Evolutionary conservation across 352 stramenopile genomes (phyloP), one percentile per base, ranked within the genome.

Genomic region (Phytophthora macrochlamydospora): DNA sequence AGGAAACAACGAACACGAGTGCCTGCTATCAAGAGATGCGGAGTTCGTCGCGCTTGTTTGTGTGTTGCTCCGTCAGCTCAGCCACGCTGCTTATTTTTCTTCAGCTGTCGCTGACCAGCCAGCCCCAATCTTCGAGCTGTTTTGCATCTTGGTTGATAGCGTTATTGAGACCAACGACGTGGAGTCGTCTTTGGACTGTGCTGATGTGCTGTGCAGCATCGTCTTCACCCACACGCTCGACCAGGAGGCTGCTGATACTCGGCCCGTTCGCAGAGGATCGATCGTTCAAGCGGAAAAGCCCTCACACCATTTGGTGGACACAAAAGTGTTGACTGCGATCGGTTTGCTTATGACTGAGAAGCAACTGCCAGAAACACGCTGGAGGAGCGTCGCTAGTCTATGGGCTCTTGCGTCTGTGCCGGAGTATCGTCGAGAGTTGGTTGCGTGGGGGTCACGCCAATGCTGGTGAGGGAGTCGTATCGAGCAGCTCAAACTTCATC

Each of bases 31-130:
- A n/a, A 35, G 40, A 0, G 73, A 82, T 55, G 14, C 56, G 9
- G 62, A 72, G 24, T 78, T 91, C 37, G 49, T 90, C 1, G 66
- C 79, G 1, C 70, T 94, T 0, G 75, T 79, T 13, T 87, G 73
- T 45, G 81, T 91, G 33, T 43, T 92, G 1, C 67, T 90, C 8
- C 84, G 86, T 6, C 79, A 91, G 35, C 51, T 91, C 4, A 86
- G 79, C 35, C 82, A 89, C 28, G 50, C 62, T 0, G n/a, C 76
- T 2, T 45, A 24, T 1, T 79, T 79, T 50, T 14, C 32, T 32
- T 59, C 56, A 31, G 44, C 48, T 31, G 42, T 74, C 24, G 11
- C 14, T 13, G 37, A 54, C 2, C 65, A 51, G 3, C 51, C 48
- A 14, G 37, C 33, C 7, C 49, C 50, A 3, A 65, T 86, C 13